Conservation (phyloP, 2,329 filamentous ascomycete species). For the Alternaria angustiovoidea region DNA sequence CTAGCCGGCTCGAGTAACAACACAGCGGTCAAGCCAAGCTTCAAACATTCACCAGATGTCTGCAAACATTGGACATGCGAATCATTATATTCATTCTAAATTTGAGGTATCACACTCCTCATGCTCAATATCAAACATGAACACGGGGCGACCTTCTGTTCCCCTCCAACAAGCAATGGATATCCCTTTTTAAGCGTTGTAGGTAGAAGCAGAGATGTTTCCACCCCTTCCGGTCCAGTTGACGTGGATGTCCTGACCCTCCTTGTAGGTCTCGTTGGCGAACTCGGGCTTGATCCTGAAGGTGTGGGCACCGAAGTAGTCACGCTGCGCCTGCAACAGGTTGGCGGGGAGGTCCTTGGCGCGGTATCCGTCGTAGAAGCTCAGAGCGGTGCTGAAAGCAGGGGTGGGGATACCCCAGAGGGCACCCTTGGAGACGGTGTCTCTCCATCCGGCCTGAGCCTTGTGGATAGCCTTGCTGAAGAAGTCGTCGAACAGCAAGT, state of each 20-base stretch:
- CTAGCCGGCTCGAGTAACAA: conserved; percentile 12
- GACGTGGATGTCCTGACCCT: conserved; percentile 91
- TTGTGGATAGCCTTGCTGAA: conserved; percentile 99
- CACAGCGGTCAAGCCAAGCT: conserved; percentile 6
- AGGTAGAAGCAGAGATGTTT: conserved; percentile 84
- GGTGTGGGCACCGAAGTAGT: conserved; percentile 86
- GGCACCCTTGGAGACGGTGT: conserved; percentile 86
- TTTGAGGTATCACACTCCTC: conserved; percentile 28
- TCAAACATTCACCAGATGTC: background rate
- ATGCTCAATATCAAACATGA: conserved; percentile 17
- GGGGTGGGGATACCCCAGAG: conserved; percentile 95
- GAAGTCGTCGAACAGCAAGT: conserved; percentile 98
- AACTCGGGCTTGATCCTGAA: conserved; percentile 63
- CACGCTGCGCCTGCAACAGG: conserved; percentile 97
- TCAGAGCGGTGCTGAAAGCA: conserved; percentile 94
- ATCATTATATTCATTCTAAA: conserved; percentile 36
- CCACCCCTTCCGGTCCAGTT: conserved; percentile 99
- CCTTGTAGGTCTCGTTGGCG: conserved; percentile 76
- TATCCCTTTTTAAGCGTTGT: conserved; percentile 10
- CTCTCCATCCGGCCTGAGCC: conserved; percentile 70
- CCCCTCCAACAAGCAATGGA: conserved; percentile 23
- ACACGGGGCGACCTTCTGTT: conserved; percentile 22
- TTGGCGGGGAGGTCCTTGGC: conserved; percentile 97
- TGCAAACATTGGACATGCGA: conserved; percentile 14
- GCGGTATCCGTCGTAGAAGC: conserved; percentile 99